Evolutionary conservation across 768 basidiomycete species (phyloP).

Genomic region (Russula sp.): DNA sequence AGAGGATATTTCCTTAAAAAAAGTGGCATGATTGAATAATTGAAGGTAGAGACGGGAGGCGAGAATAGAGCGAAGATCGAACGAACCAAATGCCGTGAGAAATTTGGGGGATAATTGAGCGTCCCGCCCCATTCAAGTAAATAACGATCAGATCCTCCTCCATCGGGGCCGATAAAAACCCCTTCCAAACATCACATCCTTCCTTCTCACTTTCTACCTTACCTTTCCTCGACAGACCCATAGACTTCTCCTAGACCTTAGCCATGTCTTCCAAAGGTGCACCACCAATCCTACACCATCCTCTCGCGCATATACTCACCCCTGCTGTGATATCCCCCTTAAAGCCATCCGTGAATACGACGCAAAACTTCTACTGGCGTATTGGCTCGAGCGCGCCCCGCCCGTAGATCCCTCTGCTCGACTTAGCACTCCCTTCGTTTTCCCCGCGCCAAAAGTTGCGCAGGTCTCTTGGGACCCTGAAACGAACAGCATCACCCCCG

Average conservation of each 20-base stretch:
- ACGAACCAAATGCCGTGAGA: conserved; percentile 17
- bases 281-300: neutral
- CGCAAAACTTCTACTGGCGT: conserved; percentile 94
- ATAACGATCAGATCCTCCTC: neutral
- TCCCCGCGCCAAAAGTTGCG: conserved; percentile 72
- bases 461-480: conserved; percentile 79
- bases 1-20: neutral
- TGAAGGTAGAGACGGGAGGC: neutral
- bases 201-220: neutral
- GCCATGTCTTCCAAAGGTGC: conserved; percentile 25
- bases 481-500: conserved; percentile 54
- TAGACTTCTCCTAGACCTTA: conserved; percentile 8
- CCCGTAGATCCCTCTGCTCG: conserved; percentile 59
- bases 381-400: conserved; percentile 93
- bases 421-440: conserved; percentile 52
- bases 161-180: conserved; percentile 21
- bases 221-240: conserved; percentile 1
- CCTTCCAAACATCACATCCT: neutral
- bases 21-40: neutral
- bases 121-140: neutral
- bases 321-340: neutral
- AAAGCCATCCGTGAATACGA: conserved; percentile 94
- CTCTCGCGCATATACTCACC: conserved; percentile 14
- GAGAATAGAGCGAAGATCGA: conserved; percentile 8
- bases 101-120: conserved; percentile 19